These are phyloP conservation scores for Albugo laibachii DNA, from an alignment of 352 stramenopile genomes.

Conservation along the genomic window DNA sequence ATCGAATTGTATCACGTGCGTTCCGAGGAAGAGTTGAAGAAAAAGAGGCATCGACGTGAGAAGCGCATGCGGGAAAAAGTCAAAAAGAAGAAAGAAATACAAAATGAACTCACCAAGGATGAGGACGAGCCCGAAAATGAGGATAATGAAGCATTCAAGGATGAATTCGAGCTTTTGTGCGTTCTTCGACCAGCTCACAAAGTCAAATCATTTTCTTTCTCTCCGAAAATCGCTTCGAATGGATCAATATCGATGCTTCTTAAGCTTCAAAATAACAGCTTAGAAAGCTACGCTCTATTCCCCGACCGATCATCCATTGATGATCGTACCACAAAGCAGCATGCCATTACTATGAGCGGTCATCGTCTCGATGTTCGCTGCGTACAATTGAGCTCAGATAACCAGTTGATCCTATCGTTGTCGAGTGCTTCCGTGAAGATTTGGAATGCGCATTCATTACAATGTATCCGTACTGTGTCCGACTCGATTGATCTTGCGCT, in stretches of 20 bases:
- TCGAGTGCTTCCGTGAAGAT: conserved; percentile 80
- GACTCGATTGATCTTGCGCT: conserved; percentile 76
- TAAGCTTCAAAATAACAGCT: conserved; percentile 80
- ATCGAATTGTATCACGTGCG: conserved; percentile 83
- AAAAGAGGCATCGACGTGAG: conserved; percentile 80
- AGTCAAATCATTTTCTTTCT: conserved; percentile 79
- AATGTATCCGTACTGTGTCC: conserved; percentile 80
- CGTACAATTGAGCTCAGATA: conserved; percentile 76
- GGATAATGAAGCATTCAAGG: conserved; percentile 2
- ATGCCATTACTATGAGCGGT: conserved; percentile 57
- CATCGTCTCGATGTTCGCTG: conserved; percentile 85
- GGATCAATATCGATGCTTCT: conserved; percentile 67
- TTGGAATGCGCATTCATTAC: conserved; percentile 79
- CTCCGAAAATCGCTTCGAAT: conserved; percentile 60
- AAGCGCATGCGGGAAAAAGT: conserved; percentile 79
- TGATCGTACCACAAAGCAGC: conserved; percentile 32
- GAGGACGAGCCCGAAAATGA: conserved; percentile 9
- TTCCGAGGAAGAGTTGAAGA: conserved; percentile 69
- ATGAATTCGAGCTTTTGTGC: conserved; percentile 74
- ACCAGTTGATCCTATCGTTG: conserved; percentile 79
- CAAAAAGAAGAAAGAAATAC: conserved; percentile 44
- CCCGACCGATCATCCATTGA: conserved; percentile 40
- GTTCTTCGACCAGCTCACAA: conserved; percentile 69
- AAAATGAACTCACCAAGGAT: conserved; percentile 10
- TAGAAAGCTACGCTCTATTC: conserved; percentile 74